Percentiles rank a stretch among this genome's conserved stretches.
Evolutionary conservation across 2,329 filamentous ascomycete genomes (phyloP).

Genomic region (Pseudogymnoascus pannorum): DNA sequence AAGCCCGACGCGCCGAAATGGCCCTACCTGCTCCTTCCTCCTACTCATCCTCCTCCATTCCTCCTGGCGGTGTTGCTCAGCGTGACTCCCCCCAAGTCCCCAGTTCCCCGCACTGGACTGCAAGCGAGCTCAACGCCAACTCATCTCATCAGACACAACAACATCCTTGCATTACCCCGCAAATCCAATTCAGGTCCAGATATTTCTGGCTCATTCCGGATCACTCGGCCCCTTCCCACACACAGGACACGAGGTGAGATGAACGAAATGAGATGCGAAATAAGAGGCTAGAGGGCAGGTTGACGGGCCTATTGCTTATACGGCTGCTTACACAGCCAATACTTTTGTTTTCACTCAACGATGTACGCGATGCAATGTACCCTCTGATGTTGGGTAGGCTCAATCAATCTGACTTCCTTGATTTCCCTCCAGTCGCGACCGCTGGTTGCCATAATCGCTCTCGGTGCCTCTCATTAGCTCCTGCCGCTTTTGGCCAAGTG

Average conservation of each 20-base stretch:
- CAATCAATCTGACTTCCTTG: background rate
- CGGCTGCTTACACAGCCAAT: background rate
- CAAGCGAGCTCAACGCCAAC: background rate
- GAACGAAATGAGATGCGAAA: background rate
- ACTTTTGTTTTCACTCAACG: background rate
- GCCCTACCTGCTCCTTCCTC: too few relatives aligned
- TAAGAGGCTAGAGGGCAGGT: background rate
- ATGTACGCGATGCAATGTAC: background rate
- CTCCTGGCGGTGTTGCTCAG: background rate
- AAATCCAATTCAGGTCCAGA: conserved; percentile 1
- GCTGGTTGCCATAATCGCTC: background rate
- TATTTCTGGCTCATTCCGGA: background rate
- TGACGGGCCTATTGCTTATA: background rate
- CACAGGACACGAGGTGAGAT: background rate
- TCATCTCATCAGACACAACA: background rate
- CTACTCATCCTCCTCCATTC: too few relatives aligned
- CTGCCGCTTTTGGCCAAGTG: background rate
- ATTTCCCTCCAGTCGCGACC: background rate
- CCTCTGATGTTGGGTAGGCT: background rate
- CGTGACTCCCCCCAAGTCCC: background rate
- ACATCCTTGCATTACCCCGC: background rate
- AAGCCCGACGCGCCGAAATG: background rate
- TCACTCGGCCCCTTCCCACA: background rate
- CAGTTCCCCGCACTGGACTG: background rate
- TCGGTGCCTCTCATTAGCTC: background rate